A percentile compares a stretch with the other conserved stretches of the same genome.
Conservation (phyloP, 2,329 filamentous ascomycete species). For the Monosporascus sp. region DNA sequence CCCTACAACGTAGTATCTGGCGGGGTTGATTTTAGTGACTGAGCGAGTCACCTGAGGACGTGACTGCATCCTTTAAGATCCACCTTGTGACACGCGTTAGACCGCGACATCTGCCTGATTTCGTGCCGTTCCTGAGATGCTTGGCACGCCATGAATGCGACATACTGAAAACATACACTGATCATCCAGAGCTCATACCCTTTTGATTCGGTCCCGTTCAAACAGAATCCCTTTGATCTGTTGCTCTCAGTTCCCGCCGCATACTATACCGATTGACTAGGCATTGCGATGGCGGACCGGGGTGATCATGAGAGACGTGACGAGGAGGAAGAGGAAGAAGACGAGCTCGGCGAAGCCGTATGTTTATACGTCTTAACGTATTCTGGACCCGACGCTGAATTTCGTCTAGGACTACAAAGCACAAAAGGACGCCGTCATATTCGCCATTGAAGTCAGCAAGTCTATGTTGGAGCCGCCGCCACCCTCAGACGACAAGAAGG, state of each 20-base stretch:
- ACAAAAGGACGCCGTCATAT: slow-evolving; percentile 95
- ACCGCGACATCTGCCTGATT: slow-evolving; percentile 22
- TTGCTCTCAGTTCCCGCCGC: background rate
- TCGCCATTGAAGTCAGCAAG: slow-evolving; percentile 85
- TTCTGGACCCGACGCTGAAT: slow-evolving; percentile 4
- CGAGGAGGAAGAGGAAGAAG: slow-evolving; percentile 63
- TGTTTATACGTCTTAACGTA: slow-evolving; percentile 11
- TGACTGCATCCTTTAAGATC: slow-evolving; percentile 9
- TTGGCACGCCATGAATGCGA: background rate
- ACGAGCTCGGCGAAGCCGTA: slow-evolving; percentile 62
- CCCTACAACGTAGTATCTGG: too few relatives aligned
- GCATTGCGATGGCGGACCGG: slow-evolving; percentile 17
- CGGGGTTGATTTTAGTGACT: background rate
- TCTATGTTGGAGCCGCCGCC: slow-evolving; percentile 75
- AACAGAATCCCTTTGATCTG: background rate
- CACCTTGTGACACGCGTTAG: slow-evolving; percentile 12
- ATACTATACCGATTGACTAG: background rate
- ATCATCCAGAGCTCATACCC: too few relatives aligned
- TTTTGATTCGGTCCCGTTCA: background rate
- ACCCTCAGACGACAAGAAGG: slow-evolving; percentile 64
- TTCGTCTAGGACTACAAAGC: slow-evolving; percentile 70
- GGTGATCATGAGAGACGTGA: slow-evolving; percentile 47
- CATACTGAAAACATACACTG: background rate
- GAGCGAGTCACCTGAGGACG: slow-evolving; percentile 22
- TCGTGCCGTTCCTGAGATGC: background rate